These are phyloP conservation scores for Rhynchosporium secalis DNA, from an alignment of 2,329 filamentous ascomycete species.

Conservation along the genomic window DNA sequence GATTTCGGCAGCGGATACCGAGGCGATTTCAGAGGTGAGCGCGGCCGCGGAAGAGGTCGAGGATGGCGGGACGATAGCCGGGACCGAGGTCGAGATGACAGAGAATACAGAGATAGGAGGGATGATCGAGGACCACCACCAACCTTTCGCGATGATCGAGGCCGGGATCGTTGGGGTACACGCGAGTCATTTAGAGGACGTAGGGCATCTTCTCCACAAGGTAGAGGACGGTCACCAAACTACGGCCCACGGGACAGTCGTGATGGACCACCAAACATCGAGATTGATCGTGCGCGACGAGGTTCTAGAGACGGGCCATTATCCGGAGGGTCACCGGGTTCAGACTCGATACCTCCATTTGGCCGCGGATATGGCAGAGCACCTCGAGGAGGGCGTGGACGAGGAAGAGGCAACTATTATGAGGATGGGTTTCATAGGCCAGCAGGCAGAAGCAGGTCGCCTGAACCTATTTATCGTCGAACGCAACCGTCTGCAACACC, in stretches of 20 bases:
- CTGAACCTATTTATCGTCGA: conserved; percentile 38
- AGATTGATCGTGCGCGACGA: conserved; percentile 65
- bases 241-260: conserved; percentile 53
- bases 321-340: conserved; percentile 69
- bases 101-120: conserved; percentile 57
- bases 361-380: conserved; percentile 52
- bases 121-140: conserved; percentile 47
- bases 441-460: conserved; percentile 38
- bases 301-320: conserved; percentile 72
- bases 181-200: conserved; percentile 51
- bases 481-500: conserved; percentile 51
- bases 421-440: conserved; percentile 50
- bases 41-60: conserved; percentile 45
- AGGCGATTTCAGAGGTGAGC: conserved; percentile 53
- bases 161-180: conserved; percentile 29
- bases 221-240: conserved; percentile 64
- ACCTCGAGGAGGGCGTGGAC: conserved; percentile 47
- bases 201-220: conserved; percentile 62
- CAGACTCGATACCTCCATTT: conserved; percentile 54
- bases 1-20: conserved; percentile 51
- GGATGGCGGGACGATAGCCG: conserved; percentile 60
- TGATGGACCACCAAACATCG: conserved; percentile 61
- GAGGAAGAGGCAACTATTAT: conserved; percentile 53
- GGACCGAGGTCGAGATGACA: conserved; percentile 51
- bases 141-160: conserved; percentile 57